phyloP scores from a whole-genome alignment of 352 stramenopile species.

The Hyaloperonospora brassicae region DNA sequence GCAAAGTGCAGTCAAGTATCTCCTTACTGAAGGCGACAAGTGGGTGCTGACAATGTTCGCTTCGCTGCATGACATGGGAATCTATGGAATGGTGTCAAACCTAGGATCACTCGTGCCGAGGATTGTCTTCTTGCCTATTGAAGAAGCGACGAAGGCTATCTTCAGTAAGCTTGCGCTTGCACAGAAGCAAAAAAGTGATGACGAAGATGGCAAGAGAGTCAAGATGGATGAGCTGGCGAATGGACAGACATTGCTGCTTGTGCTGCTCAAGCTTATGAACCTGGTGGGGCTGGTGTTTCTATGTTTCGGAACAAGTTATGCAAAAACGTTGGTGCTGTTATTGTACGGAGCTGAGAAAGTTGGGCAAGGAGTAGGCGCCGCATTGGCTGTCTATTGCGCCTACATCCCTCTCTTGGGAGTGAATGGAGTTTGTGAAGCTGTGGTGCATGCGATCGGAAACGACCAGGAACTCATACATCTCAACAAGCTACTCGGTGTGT shows the following conservation, averaged over 20 bases:
- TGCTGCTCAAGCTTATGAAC: constrained; percentile 82
- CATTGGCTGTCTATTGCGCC: constrained; percentile 81
- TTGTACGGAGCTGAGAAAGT: constrained; percentile 75
- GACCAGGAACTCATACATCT: constrained; percentile 64
- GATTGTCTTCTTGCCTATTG: constrained; percentile 93
- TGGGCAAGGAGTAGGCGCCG: constrained; percentile 37
- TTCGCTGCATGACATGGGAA: constrained; percentile 89
- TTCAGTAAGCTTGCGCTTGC: constrained; percentile 85
- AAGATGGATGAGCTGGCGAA: constrained; percentile 28
- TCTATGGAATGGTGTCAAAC: constrained; percentile 94
- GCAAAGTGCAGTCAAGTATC: constrained; percentile 95
- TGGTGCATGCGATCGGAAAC: constrained; percentile 87
- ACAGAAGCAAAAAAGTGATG: constrained; percentile 16
- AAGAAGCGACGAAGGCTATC: constrained; percentile 93
- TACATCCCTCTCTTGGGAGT: constrained; percentile 93
- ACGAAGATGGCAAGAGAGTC: constrained; percentile 9
- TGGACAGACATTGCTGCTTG: constrained; percentile 44
- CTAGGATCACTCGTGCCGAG: constrained; percentile 92
- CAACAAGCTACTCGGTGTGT: constrained; percentile 72
- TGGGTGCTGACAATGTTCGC: constrained; percentile 89
- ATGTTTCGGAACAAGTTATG: constrained; percentile 79
- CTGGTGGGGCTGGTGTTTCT: constrained; percentile 77
- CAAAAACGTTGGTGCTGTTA: constrained; percentile 67
- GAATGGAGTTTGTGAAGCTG: constrained; percentile 95
- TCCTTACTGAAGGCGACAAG: constrained; percentile 94